A percentile compares a stretch with the other conserved stretches of the same genome.
Evolutionary conservation across 192 early-diverging fungal species (phyloP).

Genomic region (Thamnidium elegans): DNA sequence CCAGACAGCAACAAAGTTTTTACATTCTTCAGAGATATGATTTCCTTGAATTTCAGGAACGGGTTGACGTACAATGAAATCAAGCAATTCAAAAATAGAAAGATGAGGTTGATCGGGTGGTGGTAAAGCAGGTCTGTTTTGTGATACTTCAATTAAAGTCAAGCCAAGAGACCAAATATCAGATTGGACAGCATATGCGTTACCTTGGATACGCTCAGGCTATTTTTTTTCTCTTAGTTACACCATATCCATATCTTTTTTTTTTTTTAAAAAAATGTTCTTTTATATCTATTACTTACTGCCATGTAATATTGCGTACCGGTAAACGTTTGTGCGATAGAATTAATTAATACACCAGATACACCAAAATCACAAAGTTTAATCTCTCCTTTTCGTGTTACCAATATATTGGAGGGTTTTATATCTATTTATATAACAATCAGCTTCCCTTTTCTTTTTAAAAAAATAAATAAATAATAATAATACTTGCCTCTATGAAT

Average conservation of each 20-base stretch:
- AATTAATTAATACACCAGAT: conserved; percentile 84
- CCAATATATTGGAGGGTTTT: conserved; percentile 97
- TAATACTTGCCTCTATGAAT: conserved; percentile 76
- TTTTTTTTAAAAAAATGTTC: neutral
- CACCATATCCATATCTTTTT: no score
- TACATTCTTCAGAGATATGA: conserved; percentile 53
- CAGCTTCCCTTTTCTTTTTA: neutral
- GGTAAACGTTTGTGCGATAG: conserved; percentile 90
- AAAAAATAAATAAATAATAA: neutral
- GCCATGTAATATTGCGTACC: conserved; percentile 98
- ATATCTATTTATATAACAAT: conserved; percentile 63
- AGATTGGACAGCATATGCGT: conserved; percentile 81
- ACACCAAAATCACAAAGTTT: conserved; percentile 99
- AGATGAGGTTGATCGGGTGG: conserved; percentile 52
- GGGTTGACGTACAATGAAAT: conserved; percentile 89
- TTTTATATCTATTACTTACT: conserved; percentile 52
- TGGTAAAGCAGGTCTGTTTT: conserved; percentile 91
- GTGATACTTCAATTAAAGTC: conserved; percentile 90
- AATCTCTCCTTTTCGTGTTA: conserved; percentile 84
- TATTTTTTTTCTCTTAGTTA: conserved; percentile 25
- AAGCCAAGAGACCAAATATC: conserved; percentile 98
- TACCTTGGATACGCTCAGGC: conserved; percentile 96
- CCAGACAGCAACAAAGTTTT: conserved; percentile 72
- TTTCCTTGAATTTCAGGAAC: conserved; percentile 66
- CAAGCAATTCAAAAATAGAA: conserved; percentile 89